A percentile compares a stretch with the other conserved stretches of the same genome.
These are phyloP conservation scores for Gloeophyllum trabeum DNA, from an alignment of 768 basidiomycete genomes.

Conservation along the genomic window DNA sequence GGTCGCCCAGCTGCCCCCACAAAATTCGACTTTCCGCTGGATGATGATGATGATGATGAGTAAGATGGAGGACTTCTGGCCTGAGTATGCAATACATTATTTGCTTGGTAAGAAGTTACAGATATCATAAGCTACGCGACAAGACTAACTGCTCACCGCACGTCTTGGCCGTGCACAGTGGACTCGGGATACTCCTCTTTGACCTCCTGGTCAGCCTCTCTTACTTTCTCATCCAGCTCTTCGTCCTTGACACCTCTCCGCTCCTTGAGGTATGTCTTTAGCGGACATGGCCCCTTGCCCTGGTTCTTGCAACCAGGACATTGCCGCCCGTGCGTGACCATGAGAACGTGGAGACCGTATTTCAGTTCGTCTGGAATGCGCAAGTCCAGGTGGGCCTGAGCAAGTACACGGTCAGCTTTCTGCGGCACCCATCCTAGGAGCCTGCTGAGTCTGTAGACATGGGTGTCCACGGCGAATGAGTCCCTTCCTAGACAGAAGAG, in stretches of 20 bases:
- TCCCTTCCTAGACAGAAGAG: constrained; percentile 50
- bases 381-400: constrained; percentile 48
- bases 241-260: constrained; percentile 9
- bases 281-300: constrained; percentile 19
- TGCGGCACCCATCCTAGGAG: constrained; percentile 39
- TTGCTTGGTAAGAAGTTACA: no score
- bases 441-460: constrained; percentile 43
- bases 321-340: constrained; percentile 43
- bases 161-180: no score
- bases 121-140: no score
- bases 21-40: no score
- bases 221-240: constrained; percentile 7
- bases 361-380: constrained; percentile 40
- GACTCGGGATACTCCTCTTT: no score
- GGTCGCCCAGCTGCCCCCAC: no score
- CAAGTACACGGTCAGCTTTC: constrained; percentile 32
- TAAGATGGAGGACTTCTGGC: no score
- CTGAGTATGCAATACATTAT: no score
- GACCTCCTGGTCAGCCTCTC: constrained; percentile 6
- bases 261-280: constrained; percentile 24
- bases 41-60: no score
- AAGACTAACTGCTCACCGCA: no score
- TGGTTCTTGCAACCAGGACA: constrained; percentile 42
- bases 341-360: constrained; percentile 44
- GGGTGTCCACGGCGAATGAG: constrained; percentile 56